These are phyloP conservation scores for Sclerospora graminicola DNA, from an alignment of 352 stramenopile species.

Conservation along the genomic window DNA sequence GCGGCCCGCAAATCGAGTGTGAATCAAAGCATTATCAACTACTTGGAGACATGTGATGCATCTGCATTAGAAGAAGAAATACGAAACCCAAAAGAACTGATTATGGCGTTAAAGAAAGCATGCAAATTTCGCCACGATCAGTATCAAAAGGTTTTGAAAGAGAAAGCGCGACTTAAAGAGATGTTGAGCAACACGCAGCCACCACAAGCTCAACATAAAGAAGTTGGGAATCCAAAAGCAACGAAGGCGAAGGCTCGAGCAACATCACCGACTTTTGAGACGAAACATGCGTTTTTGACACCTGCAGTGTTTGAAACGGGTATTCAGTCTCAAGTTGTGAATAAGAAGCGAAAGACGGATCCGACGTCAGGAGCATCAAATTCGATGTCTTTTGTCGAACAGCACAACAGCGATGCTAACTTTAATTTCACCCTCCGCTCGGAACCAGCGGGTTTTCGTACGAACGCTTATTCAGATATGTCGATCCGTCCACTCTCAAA, in stretches of 20 bases:
- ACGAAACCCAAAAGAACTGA: constrained; percentile 63
- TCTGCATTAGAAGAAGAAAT: constrained; percentile 64
- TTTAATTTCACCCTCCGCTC: constrained; percentile 18
- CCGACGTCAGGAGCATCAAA: constrained; percentile 6
- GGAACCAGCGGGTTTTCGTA: constrained; percentile 31
- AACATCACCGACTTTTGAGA: constrained; percentile 9
- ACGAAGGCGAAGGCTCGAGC: constrained; percentile 23
- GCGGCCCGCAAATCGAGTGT: constrained; percentile 30
- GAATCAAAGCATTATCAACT: constrained; percentile 70
- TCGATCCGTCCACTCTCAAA: constrained; percentile 27
- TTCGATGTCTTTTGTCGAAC: constrained; percentile 5
- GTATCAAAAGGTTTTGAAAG: constrained; percentile 75
- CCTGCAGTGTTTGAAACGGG: constrained; percentile 11
- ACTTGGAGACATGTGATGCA: constrained; percentile 58
- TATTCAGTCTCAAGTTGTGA: constrained; percentile 12
- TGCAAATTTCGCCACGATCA: constrained; percentile 75
- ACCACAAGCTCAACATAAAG: constrained; percentile 8
- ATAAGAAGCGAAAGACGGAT: constrained; percentile 54
- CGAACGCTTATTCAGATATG: constrained; percentile 62
- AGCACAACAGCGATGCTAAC: constrained; percentile 4
- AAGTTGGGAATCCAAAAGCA: constrained; percentile 1
- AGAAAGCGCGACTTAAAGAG: constrained; percentile 61
- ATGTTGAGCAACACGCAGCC: constrained; percentile 43
- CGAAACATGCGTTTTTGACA: constrained; percentile 14
- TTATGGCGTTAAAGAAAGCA: constrained; percentile 71